A percentile compares a stretch with the other conserved stretches of the same genome.
Conservation (phyloP, 768 basidiomycete species). For the Hygrocybe coccinea region DNA sequence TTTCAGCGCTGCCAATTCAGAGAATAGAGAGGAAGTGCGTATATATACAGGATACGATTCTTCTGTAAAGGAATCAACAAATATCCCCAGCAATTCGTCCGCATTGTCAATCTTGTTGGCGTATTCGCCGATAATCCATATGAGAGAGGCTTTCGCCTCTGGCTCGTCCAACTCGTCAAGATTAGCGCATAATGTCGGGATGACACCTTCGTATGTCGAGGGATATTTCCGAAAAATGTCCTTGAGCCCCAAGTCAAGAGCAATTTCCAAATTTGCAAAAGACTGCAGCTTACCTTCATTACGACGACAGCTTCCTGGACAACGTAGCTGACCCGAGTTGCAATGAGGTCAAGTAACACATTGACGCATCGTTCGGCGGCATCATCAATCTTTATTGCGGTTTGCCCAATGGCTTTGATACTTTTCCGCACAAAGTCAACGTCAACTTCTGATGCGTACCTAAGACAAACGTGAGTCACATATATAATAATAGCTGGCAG, state of each 20-base stretch:
- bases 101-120: conserved; percentile 97
- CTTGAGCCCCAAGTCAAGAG: conserved; percentile 35
- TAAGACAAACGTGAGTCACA: conserved; percentile 25
- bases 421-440: conserved; percentile 96
- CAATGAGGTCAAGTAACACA: conserved; percentile 88
- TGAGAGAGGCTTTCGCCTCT: conserved; percentile 94
- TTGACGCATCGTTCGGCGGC: conserved; percentile 94
- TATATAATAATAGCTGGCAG: background rate
- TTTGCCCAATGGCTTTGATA: conserved; percentile 94
- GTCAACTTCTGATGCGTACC: conserved; percentile 95
- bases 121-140: conserved; percentile 99
- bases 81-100: conserved; percentile 82
- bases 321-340: conserved; percentile 91
- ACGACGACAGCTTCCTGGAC: conserved; percentile 98
- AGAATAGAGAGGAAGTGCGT: conserved; percentile 7
- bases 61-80: conserved; percentile 89
- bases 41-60: conserved; percentile 87
- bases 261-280: background rate
- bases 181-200: conserved; percentile 90
- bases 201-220: conserved; percentile 92
- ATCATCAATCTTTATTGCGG: conserved; percentile 90
- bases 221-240: conserved; percentile 99
- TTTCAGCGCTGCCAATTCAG: conserved; percentile 6
- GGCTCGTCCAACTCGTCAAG: conserved; percentile 97
- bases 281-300: conserved; percentile 73